Evolutionary conservation across 345 rosid species (phyloP).

Genomic region (Salix udensis): DNA sequence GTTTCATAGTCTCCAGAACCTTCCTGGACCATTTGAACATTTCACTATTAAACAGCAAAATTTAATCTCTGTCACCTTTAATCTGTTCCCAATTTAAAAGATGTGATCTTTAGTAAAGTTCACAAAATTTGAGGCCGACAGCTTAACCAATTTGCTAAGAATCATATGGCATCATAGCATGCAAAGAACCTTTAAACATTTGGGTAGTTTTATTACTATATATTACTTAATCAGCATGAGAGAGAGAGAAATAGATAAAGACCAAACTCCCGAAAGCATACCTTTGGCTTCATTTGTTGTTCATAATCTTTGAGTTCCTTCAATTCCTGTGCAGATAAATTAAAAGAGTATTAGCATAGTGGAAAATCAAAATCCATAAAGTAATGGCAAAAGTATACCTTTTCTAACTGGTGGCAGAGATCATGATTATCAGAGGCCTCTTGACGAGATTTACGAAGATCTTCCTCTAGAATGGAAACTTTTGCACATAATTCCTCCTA

Average conservation of each 20-base stretch:
- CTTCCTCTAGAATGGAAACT: constrained; percentile 74
- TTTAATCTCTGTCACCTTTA: not conserved
- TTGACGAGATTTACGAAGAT: constrained; percentile 64
- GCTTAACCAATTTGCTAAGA: not conserved
- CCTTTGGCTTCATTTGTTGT: constrained; percentile 92
- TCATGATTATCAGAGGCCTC: constrained; percentile 57
- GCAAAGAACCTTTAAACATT: not conserved
- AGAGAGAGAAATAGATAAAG: not conserved
- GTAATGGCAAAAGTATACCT: constrained; percentile 40
- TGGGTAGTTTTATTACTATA: not conserved
- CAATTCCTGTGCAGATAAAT: constrained; percentile 57
- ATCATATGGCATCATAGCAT: not conserved
- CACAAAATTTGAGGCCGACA: not conserved
- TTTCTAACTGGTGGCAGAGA: constrained; percentile 60
- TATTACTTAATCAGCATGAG: not conserved
- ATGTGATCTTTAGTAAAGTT: not conserved
- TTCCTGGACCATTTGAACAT: not conserved
- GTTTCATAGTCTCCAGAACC: not conserved
- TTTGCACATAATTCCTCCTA: constrained; percentile 80
- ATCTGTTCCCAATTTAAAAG: not conserved
- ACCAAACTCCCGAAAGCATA: constrained; percentile 14
- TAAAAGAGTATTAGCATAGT: not conserved
- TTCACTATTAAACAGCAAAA: not conserved
- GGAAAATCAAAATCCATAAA: constrained; percentile 2
- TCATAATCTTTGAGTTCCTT: constrained; percentile 80